phyloP scores from a whole-genome alignment of 1,284 basidiomycete species.

The Golubevia pallescens region DNA sequence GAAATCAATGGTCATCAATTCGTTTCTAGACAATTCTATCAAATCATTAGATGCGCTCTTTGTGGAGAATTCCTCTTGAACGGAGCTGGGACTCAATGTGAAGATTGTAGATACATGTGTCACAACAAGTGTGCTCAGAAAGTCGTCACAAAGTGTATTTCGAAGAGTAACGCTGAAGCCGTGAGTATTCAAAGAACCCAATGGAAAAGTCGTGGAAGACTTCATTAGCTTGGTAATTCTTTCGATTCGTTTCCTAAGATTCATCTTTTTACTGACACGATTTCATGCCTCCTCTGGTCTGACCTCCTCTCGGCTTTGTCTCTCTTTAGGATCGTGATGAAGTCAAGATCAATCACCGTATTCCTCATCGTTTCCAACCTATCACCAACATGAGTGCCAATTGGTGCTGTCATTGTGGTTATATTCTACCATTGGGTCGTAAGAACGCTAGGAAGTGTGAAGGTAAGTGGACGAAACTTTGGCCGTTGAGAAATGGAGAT shows the following conservation, averaged over 20 bases:
- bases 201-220: too few relatives aligned
- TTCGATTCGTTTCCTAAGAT: too few relatives aligned
- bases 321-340: slow-evolving; percentile 83
- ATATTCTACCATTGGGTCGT: slow-evolving; percentile 90
- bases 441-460: slow-evolving; percentile 95
- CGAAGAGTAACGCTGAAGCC: slow-evolving; percentile 85
- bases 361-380: slow-evolving; percentile 96
- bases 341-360: slow-evolving; percentile 98
- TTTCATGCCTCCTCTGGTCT: too few relatives aligned
- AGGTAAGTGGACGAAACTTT: slow-evolving; percentile 55
- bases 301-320: too few relatives aligned
- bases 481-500: too few relatives aligned
- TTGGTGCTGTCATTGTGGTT: slow-evolving; percentile 99
- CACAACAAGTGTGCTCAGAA: slow-evolving; percentile 98
- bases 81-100: slow-evolving; percentile 96
- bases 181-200: slow-evolving; percentile 67
- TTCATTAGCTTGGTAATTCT: too few relatives aligned
- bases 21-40: slow-evolving; percentile 95
- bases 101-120: slow-evolving; percentile 97
- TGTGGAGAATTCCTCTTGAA: slow-evolving; percentile 98
- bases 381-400: slow-evolving; percentile 97
- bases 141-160: slow-evolving; percentile 99
- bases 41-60: slow-evolving; percentile 92
- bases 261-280: too few relatives aligned
- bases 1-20: slow-evolving; percentile 99